Evolutionary conservation across 139 green algal species (phyloP).

Genomic region (Chlamydomonas schloesseri): DNA sequence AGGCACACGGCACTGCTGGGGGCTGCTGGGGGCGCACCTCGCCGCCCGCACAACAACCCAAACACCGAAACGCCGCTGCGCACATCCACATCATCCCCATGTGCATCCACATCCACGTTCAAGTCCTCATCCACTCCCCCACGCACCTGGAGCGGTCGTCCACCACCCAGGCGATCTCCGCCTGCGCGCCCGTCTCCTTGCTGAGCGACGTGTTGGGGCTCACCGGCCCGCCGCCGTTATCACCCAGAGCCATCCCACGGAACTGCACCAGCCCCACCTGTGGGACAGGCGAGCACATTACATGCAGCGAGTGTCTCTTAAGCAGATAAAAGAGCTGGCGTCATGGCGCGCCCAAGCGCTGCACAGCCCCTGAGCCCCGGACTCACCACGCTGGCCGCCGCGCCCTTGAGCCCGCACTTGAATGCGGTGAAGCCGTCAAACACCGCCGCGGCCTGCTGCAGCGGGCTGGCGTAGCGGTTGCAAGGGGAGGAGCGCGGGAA

Average conservation of each 20-base stretch:
- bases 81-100: too few species aligned
- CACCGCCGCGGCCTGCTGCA: conserved; percentile 42
- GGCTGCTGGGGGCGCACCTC: too few species aligned
- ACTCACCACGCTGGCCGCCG: conserved; percentile 56
- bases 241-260: not conserved
- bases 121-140: too few species aligned
- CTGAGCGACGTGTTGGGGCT: not conserved
- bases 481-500: conserved; percentile 42
- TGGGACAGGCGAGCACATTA: too few species aligned
- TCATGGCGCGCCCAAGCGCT: too few species aligned
- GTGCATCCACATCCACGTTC: too few species aligned
- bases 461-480: not conserved
- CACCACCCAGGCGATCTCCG: conserved; percentile 59
- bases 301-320: too few species aligned
- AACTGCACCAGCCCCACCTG: conserved; percentile 27
- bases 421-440: conserved; percentile 60
- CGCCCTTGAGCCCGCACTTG: conserved; percentile 74
- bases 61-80: too few species aligned
- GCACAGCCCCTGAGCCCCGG: too few species aligned
- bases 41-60: too few species aligned
- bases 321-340: too few species aligned
- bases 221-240: not conserved
- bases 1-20: too few species aligned
- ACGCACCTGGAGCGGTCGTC: conserved; percentile 40
- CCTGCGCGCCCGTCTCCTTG: conserved; percentile 2